Evolutionary conservation across 805 yeast genomes (phyloP).

Genomic region (Blastobotrys americana): DNA sequence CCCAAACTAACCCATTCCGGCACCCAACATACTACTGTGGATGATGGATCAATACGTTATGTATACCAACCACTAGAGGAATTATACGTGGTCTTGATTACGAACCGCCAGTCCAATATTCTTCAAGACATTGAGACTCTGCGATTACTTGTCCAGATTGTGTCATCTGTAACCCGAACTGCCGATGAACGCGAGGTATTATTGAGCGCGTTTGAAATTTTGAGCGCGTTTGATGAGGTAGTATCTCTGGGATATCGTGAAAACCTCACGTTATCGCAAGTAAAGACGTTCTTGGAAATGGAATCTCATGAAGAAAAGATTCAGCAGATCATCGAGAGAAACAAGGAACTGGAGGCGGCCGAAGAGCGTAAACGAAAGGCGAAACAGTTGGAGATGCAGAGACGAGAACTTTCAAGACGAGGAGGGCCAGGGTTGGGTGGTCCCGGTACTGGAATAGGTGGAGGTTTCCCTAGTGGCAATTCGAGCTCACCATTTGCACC

Average conservation of each 20-base stretch:
- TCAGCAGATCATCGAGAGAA: conserved; percentile 94
- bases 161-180: conserved; percentile 61
- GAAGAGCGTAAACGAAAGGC: conserved; percentile 95
- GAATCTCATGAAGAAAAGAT: conserved; percentile 98
- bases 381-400: conserved; percentile 57
- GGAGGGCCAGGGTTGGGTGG: conserved; percentile 18
- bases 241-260: conserved; percentile 86
- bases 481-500: conserved; percentile 11
- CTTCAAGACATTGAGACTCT: conserved; percentile 91
- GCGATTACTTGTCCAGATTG: conserved; percentile 74
- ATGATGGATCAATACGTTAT: conserved; percentile 84
- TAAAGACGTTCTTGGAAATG: conserved; percentile 87
- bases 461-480: conserved; percentile 2
- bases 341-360: conserved; percentile 93
- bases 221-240: conserved; percentile 91
- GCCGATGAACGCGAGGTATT: conserved; percentile 79
- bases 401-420: conserved; percentile 40
- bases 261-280: conserved; percentile 71
- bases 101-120: conserved; percentile 85
- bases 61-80: conserved; percentile 96
- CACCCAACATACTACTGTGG: conserved; percentile 88
- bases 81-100: conserved; percentile 80
- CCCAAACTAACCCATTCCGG: conserved; percentile 67
- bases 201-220: conserved; percentile 77
- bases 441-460: conserved; percentile 22